These are phyloP conservation scores for Ophiostoma piceae DNA, from an alignment of 2,329 filamentous ascomycete species.

Conservation along the genomic window DNA sequence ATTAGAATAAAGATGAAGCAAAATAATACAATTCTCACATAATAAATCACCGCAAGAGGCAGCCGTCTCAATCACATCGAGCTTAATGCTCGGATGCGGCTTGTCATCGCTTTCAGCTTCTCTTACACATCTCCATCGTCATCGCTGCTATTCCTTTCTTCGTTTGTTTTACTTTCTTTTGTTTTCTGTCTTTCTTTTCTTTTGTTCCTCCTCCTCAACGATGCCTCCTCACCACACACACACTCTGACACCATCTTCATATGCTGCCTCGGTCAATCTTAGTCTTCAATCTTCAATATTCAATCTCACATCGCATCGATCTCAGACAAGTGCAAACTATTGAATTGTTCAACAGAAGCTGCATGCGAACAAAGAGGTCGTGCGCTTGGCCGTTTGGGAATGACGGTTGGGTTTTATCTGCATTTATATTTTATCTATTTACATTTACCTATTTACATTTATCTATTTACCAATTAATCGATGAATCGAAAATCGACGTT, in stretches of 20 bases:
- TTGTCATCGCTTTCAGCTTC: too few species aligned
- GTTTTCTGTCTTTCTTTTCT: not conserved
- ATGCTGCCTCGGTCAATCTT: not conserved
- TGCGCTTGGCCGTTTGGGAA: not conserved
- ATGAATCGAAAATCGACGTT: not conserved
- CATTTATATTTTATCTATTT: not conserved
- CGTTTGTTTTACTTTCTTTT: not conserved
- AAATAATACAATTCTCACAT: too few species aligned
- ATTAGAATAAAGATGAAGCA: too few species aligned
- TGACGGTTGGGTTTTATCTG: not conserved
- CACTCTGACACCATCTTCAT: not conserved
- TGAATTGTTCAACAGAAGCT: not conserved
- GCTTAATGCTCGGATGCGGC: too few species aligned
- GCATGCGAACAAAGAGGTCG: not conserved
- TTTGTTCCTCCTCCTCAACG: not conserved
- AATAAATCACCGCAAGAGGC: too few species aligned
- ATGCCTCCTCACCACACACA: too few species aligned
- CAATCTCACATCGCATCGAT: not conserved
- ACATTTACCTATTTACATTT: too few species aligned
- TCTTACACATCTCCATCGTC: not conserved
- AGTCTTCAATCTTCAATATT: too few species aligned
- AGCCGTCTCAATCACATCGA: too few species aligned
- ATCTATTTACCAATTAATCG: not conserved
- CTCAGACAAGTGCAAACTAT: constrained; percentile 4
- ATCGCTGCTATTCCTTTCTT: too few species aligned